These are phyloP conservation scores for Globisporangium uncinulatum DNA, from an alignment of 352 stramenopile species.

Conservation along the genomic window DNA sequence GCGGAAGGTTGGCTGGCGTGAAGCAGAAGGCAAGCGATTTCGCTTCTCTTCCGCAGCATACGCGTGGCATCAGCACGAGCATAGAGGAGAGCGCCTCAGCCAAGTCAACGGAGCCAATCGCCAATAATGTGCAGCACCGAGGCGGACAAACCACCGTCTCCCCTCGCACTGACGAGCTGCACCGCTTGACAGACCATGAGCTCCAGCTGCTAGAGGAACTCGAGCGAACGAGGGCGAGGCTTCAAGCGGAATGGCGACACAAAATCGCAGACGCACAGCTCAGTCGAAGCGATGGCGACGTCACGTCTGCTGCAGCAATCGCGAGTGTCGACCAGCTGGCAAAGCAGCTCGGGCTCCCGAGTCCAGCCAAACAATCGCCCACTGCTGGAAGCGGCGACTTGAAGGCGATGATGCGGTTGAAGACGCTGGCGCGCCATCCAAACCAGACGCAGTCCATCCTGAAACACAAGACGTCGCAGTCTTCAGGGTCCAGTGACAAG, in stretches of 20 bases:
- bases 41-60: constrained; percentile 3
- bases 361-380: neutral
- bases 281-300: constrained; percentile 7
- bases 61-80: neutral
- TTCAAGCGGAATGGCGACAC: constrained; percentile 62
- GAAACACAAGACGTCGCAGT: constrained; percentile 34
- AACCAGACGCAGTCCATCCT: constrained; percentile 42
- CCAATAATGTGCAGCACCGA: neutral
- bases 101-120: neutral
- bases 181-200: constrained; percentile 74
- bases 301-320: constrained; percentile 8
- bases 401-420: constrained; percentile 35
- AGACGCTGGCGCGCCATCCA: constrained; percentile 32
- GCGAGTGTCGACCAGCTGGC: constrained; percentile 33
- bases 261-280: constrained; percentile 51
- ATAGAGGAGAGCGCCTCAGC: neutral
- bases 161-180: constrained; percentile 55
- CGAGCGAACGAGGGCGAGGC: constrained; percentile 59
- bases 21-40: constrained; percentile 10
- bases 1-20: constrained; percentile 43
- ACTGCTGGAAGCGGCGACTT: constrained; percentile 19
- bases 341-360: constrained; percentile 27
- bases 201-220: constrained; percentile 70
- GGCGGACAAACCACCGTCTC: constrained; percentile 17
- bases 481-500: neutral